Percentiles rank a stretch among this genome's conserved stretches.
Evolutionary conservation across 441 rosid genomes (phyloP).

Genomic region (Viola pubescens): DNA sequence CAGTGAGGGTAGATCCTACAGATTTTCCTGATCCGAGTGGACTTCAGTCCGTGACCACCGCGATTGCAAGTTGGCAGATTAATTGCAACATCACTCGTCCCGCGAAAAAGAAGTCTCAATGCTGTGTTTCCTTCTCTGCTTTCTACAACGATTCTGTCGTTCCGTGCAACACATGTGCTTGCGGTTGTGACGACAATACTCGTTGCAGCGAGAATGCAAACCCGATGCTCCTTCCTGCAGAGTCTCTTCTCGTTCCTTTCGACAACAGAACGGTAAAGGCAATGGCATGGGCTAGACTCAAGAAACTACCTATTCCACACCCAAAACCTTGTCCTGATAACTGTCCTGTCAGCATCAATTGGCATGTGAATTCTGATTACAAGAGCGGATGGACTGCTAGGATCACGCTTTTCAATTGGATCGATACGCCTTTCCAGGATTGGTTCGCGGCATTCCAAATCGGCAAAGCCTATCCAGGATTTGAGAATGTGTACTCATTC

Average conservation of each 20-base stretch:
- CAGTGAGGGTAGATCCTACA: slow-evolving; percentile 55
- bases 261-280: slow-evolving; percentile 58
- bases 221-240: slow-evolving; percentile 64
- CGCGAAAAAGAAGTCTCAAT: slow-evolving; percentile 40
- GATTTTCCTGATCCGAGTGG: slow-evolving; percentile 72
- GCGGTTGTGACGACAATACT: slow-evolving; percentile 45
- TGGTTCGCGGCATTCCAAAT: slow-evolving; percentile 66
- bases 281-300: slow-evolving; percentile 58
- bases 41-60: slow-evolving; percentile 38
- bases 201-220: slow-evolving; percentile 37
- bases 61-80: slow-evolving; percentile 74
- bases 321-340: slow-evolving; percentile 81
- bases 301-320: slow-evolving; percentile 37
- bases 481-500: slow-evolving; percentile 63
- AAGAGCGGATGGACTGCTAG: slow-evolving; percentile 67
- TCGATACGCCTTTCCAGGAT: slow-evolving; percentile 36
- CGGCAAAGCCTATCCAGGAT: slow-evolving; percentile 51
- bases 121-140: slow-evolving; percentile 89
- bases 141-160: slow-evolving; percentile 68
- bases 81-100: slow-evolving; percentile 67
- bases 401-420: slow-evolving; percentile 77
- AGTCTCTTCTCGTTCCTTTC: slow-evolving; percentile 65
- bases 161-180: slow-evolving; percentile 84
- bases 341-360: slow-evolving; percentile 77
- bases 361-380: slow-evolving; percentile 77